phyloP scores from a whole-genome alignment of 148 eudicot genomes.

The Amaranthus palmeri region DNA sequence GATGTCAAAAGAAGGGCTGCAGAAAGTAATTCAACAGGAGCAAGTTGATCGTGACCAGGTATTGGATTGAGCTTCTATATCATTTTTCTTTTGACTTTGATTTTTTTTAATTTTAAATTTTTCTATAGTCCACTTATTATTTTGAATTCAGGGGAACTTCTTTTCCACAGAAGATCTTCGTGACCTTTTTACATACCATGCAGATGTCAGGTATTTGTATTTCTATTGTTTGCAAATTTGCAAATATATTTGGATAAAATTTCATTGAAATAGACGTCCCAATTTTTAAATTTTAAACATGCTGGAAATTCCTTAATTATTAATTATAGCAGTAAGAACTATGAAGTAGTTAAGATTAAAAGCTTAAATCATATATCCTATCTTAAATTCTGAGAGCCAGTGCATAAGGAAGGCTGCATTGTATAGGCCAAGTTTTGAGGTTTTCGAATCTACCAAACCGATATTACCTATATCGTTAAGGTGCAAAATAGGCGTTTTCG shows the following conservation, averaged over 20 bases:
- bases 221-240: slow-evolving; percentile 5
- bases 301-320: too few species aligned
- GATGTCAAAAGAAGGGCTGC: slow-evolving; percentile 99
- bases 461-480: too few species aligned
- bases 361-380: not conserved
- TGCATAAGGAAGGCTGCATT: too few species aligned
- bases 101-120: slow-evolving; percentile 18
- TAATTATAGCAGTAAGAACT: too few species aligned
- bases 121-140: not conserved
- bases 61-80: slow-evolving; percentile 3
- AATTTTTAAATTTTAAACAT: too few species aligned
- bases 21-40: slow-evolving; percentile 90
- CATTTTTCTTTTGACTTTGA: slow-evolving; percentile 18
- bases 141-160: slow-evolving; percentile 60
- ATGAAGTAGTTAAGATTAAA: too few species aligned
- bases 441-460: too few species aligned
- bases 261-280: too few species aligned
- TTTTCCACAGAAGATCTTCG: slow-evolving; percentile 90
- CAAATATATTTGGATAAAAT: not conserved
- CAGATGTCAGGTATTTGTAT: slow-evolving; percentile 45
- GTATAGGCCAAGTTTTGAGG: too few species aligned
- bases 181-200: slow-evolving; percentile 80
- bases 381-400: not conserved
- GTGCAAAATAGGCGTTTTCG: too few species aligned
- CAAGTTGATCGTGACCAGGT: slow-evolving; percentile 54